Evolutionary conservation across 2,329 filamentous ascomycete species (phyloP), one percentile per base, ranked within the genome.

Genomic region (Pyrenophora teres): DNA sequence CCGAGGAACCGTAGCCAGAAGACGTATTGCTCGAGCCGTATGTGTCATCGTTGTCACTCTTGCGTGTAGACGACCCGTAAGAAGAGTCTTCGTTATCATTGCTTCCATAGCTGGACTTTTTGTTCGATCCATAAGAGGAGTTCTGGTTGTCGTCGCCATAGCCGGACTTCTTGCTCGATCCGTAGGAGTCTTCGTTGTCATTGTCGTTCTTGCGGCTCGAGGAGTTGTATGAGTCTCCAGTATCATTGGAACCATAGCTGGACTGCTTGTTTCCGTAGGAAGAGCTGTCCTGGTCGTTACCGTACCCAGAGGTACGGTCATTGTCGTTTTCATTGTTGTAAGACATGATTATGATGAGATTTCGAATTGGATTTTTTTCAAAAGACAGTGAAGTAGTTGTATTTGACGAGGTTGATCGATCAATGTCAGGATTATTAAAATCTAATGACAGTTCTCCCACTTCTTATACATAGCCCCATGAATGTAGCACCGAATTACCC

Each of bases 161-260:
- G n/a, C 45, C 40, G 7, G 46, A 56, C 44, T 46, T 52, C 36
- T 49, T 57, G 43, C 30, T 44, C 9, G 49, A 56, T 3, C 51
- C 54, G 21, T 57, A 59, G 4, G 49, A 49, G 25, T 51, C 33
- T 33, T 58, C 40, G n/a, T 47, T 40, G 36, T 49, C 48, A 21
- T 41, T 30, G n/a, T 47, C 37, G 25, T 41, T 47, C 15, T 10
- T 30, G 23, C 43, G 43, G 15, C 41, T 47, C 9, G 37, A 39
- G 31, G 42, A 33, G 15, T 36, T 33, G 37, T 33, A 46, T 3
- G 42, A 51, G n/a, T 45, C 42, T 1, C 44, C 40, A 30, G 33
- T 30, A 19, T 43, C 23, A 32, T 54, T 51, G 15, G 51, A 52
- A 6, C 44, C 52, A 19, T 52, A 56, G 27, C 55, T 45, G 12